Evolutionary conservation across 2,329 filamentous ascomycete genomes (phyloP).

Genomic region (Amphichorda felina): DNA sequence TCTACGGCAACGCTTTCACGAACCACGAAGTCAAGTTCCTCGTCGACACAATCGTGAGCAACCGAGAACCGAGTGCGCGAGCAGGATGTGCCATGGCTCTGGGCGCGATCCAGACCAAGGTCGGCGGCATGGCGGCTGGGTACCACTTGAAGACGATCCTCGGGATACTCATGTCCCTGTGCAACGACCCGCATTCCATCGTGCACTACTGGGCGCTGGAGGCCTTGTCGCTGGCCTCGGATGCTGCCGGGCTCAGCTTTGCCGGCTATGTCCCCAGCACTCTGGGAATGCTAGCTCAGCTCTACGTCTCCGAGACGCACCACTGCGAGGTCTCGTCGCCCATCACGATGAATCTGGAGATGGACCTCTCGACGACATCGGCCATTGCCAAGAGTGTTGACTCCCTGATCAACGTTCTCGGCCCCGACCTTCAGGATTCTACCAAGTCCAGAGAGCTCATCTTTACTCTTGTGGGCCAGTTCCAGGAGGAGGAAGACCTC

Average conservation of each 20-base stretch:
- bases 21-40: conserved; percentile 82
- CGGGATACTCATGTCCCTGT: conserved; percentile 95
- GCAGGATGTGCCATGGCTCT: conserved; percentile 91
- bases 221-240: conserved; percentile 73
- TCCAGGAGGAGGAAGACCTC: conserved; percentile 62
- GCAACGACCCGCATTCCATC: conserved; percentile 86
- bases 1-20: conserved; percentile 79
- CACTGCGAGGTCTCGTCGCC: conserved; percentile 71
- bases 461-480: conserved; percentile 72
- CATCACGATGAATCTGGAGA: conserved; percentile 80
- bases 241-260: conserved; percentile 87
- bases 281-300: conserved; percentile 83
- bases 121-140: conserved; percentile 94
- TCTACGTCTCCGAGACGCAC: conserved; percentile 86
- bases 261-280: conserved; percentile 82
- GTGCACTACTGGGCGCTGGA: conserved; percentile 97
- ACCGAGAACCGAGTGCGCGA: conserved; percentile 84
- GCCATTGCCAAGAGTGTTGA: conserved; percentile 83
- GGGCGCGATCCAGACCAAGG: conserved; percentile 85
- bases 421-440: conserved; percentile 87
- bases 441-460: conserved; percentile 88
- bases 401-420: conserved; percentile 92
- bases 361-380: conserved; percentile 70
- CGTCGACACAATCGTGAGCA: conserved; percentile 86
- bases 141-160: conserved; percentile 95